These are phyloP conservation scores for Leucosporidium creatinivorum DNA, from an alignment of 768 basidiomycete genomes.

Conservation along the genomic window DNA sequence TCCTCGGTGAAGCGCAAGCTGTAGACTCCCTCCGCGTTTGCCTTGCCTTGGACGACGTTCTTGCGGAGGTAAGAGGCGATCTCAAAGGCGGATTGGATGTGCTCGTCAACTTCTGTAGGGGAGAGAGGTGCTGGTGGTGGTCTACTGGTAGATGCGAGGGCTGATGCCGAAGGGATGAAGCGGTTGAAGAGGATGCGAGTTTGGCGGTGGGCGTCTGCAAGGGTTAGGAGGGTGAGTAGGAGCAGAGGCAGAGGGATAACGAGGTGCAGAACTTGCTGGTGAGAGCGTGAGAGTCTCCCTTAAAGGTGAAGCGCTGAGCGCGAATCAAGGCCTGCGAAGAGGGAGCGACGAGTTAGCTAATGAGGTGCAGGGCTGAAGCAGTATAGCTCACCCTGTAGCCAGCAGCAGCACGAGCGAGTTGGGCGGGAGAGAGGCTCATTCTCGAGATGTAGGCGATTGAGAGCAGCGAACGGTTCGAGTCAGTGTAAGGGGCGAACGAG, in stretches of 20 bases:
- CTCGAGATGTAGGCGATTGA: background rate
- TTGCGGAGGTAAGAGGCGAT: slow-evolving; percentile 64
- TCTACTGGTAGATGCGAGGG: slow-evolving; percentile 10
- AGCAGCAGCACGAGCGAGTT: slow-evolving; percentile 23
- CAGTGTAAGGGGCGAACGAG: too few relatives aligned
- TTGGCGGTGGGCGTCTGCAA: slow-evolving; percentile 25
- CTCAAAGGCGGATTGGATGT: slow-evolving; percentile 58
- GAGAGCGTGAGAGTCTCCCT: slow-evolving; percentile 24
- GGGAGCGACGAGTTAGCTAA: background rate
- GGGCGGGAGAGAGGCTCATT: slow-evolving; percentile 10
- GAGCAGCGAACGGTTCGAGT: too few relatives aligned
- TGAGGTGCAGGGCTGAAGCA: background rate
- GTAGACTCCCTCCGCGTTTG: slow-evolving; percentile 43
- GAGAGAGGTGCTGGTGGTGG: background rate
- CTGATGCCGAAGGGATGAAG: slow-evolving; percentile 26
- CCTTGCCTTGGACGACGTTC: slow-evolving; percentile 78
- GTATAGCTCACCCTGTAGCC: slow-evolving; percentile 19
- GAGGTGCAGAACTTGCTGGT: slow-evolving; percentile 4
- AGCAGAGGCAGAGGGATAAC: background rate
- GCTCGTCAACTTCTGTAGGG: slow-evolving; percentile 43
- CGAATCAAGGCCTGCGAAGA: slow-evolving; percentile 22
- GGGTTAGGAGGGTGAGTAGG: background rate
- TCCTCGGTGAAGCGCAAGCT: slow-evolving; percentile 50
- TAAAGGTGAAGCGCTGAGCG: slow-evolving; percentile 30
- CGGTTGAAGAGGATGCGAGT: slow-evolving; percentile 31